Conservation (phyloP, 441 rosid species). For the Populus trichocarpa region DNA sequence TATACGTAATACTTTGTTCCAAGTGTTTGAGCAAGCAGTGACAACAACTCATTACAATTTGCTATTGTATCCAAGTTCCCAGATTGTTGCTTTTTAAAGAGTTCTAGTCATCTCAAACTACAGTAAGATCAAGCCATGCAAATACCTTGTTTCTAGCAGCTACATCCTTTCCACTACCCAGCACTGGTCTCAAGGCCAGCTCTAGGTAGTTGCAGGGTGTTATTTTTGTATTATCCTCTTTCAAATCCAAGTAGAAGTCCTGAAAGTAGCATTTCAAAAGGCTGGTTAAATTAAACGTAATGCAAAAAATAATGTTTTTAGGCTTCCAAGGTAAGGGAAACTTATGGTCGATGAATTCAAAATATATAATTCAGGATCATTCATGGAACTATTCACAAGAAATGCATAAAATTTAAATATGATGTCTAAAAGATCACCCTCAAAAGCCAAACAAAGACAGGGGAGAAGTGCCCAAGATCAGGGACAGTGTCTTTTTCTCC, state of each 20-base stretch:
- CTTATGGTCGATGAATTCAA: slow-evolving; percentile 11
- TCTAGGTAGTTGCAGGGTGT: slow-evolving; percentile 95
- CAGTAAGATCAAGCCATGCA: neutral
- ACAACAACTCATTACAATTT: slow-evolving; percentile 32
- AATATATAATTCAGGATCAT: neutral
- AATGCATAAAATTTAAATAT: slow-evolving; percentile 72
- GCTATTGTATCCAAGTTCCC: neutral
- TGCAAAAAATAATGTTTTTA: too few relatives aligned
- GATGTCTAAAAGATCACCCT: slow-evolving; percentile 80
- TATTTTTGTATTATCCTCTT: slow-evolving; percentile 78
- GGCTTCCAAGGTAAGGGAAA: slow-evolving; percentile 15
- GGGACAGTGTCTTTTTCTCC: slow-evolving; percentile 71
- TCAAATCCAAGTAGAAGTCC: slow-evolving; percentile 93
- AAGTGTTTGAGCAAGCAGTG: neutral
- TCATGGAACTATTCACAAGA: slow-evolving; percentile 42
- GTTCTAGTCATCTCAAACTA: slow-evolving; percentile 74
- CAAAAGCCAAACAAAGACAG: slow-evolving; percentile 96
- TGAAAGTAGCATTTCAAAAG: slow-evolving; percentile 16
- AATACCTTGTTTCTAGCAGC: slow-evolving; percentile 92
- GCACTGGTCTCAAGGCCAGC: slow-evolving; percentile 84
- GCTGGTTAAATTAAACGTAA: neutral
- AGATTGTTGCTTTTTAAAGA: slow-evolving; percentile 6
- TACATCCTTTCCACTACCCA: slow-evolving; percentile 76
- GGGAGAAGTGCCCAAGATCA: slow-evolving; percentile 91
- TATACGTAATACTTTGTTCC: slow-evolving; percentile 6